Evolutionary conservation across 371 early-diverging fungal species (phyloP).

Genomic region (Racocetra persica): DNA sequence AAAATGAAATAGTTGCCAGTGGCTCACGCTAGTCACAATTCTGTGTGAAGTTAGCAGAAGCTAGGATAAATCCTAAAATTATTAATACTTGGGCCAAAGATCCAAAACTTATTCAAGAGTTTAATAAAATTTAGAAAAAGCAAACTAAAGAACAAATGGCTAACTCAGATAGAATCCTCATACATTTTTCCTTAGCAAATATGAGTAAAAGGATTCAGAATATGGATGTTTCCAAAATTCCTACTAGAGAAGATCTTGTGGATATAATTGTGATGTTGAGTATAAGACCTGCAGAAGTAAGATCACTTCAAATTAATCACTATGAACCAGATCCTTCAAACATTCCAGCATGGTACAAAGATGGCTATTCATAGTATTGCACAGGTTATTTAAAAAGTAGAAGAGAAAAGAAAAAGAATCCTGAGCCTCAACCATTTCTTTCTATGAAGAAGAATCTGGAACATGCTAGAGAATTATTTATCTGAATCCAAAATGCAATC

Average conservation of each 20-base stretch:
- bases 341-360: conserved; percentile 14
- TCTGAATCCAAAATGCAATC: conserved; percentile 28
- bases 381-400: conserved; percentile 22
- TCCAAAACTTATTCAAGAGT: not conserved
- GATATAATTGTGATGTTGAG: conserved; percentile 15
- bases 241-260: not conserved
- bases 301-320: not conserved
- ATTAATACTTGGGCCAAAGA: not conserved
- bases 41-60: not conserved
- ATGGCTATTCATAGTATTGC: not conserved
- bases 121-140: not conserved
- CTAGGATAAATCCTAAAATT: not conserved
- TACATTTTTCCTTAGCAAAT: conserved; percentile 4
- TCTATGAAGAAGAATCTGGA: conserved; percentile 37
- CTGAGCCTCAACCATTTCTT: conserved; percentile 10
- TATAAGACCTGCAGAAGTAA: conserved; percentile 29
- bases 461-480: conserved; percentile 27
- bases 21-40: not conserved
- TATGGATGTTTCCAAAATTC: not conserved
- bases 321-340: conserved; percentile 18
- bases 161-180: not conserved
- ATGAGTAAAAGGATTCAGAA: not conserved
- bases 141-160: not conserved
- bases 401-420: conserved; percentile 32
- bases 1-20: not conserved